These are phyloP conservation scores for Nicotiana knightiana DNA, from an alignment of 257 asterid species.

Conservation along the genomic window DNA sequence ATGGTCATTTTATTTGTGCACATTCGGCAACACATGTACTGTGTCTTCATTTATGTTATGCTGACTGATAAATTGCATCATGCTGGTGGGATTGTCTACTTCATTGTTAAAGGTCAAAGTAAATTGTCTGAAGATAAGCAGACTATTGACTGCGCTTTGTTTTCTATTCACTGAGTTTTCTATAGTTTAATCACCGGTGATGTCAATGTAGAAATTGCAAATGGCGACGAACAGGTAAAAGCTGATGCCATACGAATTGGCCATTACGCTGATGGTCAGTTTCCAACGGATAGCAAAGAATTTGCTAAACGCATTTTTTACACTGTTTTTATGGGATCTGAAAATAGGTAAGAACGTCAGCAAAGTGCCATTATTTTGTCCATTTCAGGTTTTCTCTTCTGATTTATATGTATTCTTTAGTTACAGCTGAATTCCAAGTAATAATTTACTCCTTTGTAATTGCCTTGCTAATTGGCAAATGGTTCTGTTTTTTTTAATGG, in stretches of 20 bases:
- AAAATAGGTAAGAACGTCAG: slow-evolving; percentile 58
- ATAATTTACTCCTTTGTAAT: background rate
- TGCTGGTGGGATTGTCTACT: background rate
- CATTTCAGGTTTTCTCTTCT: slow-evolving; percentile 1
- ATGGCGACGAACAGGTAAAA: slow-evolving; percentile 83
- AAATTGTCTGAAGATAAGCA: background rate
- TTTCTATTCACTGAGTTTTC: background rate
- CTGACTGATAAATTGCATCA: background rate
- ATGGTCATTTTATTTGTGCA: background rate
- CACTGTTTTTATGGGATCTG: slow-evolving; percentile 92
- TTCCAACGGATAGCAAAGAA: slow-evolving; percentile 86
- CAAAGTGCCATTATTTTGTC: background rate
- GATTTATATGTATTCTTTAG: background rate
- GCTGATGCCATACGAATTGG: slow-evolving; percentile 89
- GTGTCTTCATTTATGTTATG: background rate
- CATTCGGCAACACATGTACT: background rate
- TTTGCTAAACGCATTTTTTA: slow-evolving; percentile 85
- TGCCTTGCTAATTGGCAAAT: background rate
- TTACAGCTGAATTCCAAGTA: background rate
- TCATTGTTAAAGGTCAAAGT: background rate
- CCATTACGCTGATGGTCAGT: slow-evolving; percentile 61
- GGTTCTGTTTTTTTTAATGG: background rate
- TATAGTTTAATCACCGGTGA: background rate
- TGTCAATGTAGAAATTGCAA: slow-evolving; percentile 52
- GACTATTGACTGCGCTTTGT: background rate